phyloP scores from a whole-genome alignment of 257 asterid species.

The Apocynum venetum region DNA sequence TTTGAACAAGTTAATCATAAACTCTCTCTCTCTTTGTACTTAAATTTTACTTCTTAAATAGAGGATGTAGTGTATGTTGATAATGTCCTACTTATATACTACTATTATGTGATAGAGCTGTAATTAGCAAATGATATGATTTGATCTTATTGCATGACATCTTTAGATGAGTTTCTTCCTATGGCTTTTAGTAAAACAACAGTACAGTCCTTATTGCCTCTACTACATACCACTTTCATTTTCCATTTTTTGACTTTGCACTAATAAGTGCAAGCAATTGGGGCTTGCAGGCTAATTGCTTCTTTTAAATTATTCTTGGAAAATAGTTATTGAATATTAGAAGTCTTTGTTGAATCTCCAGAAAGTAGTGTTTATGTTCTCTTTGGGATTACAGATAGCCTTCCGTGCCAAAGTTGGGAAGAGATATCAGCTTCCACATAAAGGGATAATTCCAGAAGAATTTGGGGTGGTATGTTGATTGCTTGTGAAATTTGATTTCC shows the following conservation, averaged over 20 bases:
- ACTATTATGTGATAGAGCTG: neutral
- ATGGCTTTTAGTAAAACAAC: neutral
- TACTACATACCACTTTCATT: neutral
- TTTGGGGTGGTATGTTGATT: constrained; percentile 82
- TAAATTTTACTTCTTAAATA: neutral
- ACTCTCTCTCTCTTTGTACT: neutral
- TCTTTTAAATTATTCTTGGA: neutral
- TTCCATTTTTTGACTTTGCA: neutral
- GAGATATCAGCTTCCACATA: constrained; percentile 87
- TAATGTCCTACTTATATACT: neutral
- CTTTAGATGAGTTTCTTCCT: neutral
- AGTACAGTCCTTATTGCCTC: neutral
- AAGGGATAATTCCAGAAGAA: constrained; percentile 93
- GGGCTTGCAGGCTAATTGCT: neutral
- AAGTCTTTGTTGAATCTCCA: neutral
- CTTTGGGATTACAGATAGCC: constrained; percentile 56
- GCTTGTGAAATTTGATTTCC: constrained; percentile 11
- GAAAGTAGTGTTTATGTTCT: neutral
- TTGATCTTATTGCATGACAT: too few species aligned
- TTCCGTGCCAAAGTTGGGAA: constrained; percentile 96
- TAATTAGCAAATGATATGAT: neutral
- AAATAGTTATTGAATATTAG: neutral
- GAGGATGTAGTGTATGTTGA: neutral
- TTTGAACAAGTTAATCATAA: neutral
- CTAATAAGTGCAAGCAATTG: neutral